phyloP scores from a whole-genome alignment of 2,329 filamentous ascomycete species.

The Onygenales sp. region DNA sequence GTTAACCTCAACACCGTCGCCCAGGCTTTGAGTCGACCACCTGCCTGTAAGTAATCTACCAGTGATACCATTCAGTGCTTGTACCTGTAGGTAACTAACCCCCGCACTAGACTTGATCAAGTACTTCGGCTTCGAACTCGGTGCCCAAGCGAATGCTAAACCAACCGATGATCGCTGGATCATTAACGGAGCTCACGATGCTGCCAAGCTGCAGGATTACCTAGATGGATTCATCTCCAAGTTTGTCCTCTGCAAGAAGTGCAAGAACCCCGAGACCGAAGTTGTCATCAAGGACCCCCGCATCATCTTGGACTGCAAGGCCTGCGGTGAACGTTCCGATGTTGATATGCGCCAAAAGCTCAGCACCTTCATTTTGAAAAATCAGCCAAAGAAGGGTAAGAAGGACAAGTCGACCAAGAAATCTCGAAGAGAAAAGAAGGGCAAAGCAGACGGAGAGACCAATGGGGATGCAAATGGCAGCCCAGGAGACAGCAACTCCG shows the following conservation, averaged over 20 bases:
- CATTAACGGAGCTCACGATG: conserved; percentile 97
- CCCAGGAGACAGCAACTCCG: conserved; percentile 57
- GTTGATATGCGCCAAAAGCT: conserved; percentile 93
- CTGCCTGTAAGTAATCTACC: conserved; percentile 47
- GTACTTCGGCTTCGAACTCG: conserved; percentile 98
- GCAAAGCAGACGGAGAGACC: conserved; percentile 47
- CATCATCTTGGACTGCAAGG: conserved; percentile 96
- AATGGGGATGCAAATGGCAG: conserved; percentile 51
- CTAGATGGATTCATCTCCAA: conserved; percentile 97
- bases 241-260: conserved; percentile 99
- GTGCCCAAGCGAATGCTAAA: conserved; percentile 96
- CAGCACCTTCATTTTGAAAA: conserved; percentile 95
- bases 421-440: conserved; percentile 67
- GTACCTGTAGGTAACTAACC: conserved; percentile 5
- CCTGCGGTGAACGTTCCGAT: conserved; percentile 85
- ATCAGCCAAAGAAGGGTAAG: conserved; percentile 78
- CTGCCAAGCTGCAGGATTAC: conserved; percentile 91
- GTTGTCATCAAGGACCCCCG: conserved; percentile 87
- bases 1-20: conserved; percentile 95
- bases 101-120: conserved; percentile 69
- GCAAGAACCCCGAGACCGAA: conserved; percentile 98
- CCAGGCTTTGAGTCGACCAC: conserved; percentile 81
- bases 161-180: conserved; percentile 98
- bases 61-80: background rate
- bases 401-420: conserved; percentile 96